Evolutionary conservation across 2,329 filamentous ascomycete species (phyloP).

Genomic region (Alternaria brassicae): DNA sequence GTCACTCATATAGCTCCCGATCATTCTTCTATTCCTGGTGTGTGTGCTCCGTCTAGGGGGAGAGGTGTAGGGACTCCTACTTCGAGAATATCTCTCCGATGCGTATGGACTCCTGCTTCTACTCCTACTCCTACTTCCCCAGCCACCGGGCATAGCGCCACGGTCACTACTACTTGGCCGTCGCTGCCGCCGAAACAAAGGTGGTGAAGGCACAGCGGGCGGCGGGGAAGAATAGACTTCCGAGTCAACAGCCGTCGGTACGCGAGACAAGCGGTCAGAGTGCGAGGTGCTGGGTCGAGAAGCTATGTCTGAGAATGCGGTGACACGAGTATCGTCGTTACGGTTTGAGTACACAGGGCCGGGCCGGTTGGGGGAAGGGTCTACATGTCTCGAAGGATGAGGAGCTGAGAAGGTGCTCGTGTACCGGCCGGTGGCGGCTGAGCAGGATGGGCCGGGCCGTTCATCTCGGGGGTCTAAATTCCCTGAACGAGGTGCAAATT

Average conservation of each 20-base stretch:
- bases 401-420: not conserved
- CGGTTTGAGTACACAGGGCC: not conserved
- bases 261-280: not conserved
- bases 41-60: not conserved
- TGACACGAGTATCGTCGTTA: not conserved
- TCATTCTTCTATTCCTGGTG: not conserved
- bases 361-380: not conserved
- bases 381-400: not conserved
- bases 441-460: not conserved
- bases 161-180: not conserved
- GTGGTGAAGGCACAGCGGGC: not conserved
- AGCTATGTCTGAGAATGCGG: constrained; percentile 2
- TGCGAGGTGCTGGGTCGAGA: constrained; percentile 7
- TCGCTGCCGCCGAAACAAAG: not conserved
- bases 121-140: not conserved
- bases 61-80: not conserved
- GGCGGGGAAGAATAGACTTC: not conserved
- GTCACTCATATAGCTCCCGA: not conserved
- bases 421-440: not conserved
- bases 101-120: not conserved
- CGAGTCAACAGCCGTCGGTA: not conserved
- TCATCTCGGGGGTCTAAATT: not conserved
- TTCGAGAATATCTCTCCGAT: not conserved
- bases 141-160: not conserved
- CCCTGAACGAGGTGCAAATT: not conserved